A percentile compares a stretch with the other conserved stretches of the same genome.
Evolutionary conservation across 768 basidiomycete genomes (phyloP).

Genomic region (Hirschioporus abietinus): DNA sequence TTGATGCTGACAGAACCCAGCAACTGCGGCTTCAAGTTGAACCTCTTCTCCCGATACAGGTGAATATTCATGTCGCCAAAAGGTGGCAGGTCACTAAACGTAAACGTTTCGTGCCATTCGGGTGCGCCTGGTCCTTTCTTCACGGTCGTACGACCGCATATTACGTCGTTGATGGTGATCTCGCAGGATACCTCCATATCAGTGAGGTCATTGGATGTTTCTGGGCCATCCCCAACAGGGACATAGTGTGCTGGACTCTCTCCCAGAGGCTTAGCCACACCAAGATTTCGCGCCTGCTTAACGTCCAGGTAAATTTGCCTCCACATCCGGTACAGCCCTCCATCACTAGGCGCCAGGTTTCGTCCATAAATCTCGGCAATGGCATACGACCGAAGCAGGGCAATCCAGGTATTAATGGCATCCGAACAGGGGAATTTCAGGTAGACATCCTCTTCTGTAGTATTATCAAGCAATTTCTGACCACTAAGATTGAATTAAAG

Average conservation of each 20-base stretch:
- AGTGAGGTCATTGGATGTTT: slow-evolving; percentile 41
- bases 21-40: slow-evolving; percentile 41
- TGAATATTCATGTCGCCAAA: slow-evolving; percentile 66
- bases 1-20: slow-evolving; percentile 63
- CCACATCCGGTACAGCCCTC: slow-evolving; percentile 85
- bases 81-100: slow-evolving; percentile 70
- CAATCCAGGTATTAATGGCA: slow-evolving; percentile 67
- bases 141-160: slow-evolving; percentile 70
- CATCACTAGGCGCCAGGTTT: slow-evolving; percentile 47
- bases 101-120: slow-evolving; percentile 82
- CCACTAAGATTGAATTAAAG: slow-evolving; percentile 32
- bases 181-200: slow-evolving; percentile 78
- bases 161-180: slow-evolving; percentile 59
- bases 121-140: slow-evolving; percentile 61
- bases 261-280: slow-evolving; percentile 39
- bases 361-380: slow-evolving; percentile 74
- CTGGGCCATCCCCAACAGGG: slow-evolving; percentile 13
- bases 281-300: slow-evolving; percentile 70
- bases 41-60: slow-evolving; percentile 65
- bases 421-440: slow-evolving; percentile 65
- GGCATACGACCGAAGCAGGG: slow-evolving; percentile 76
- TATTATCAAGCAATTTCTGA: slow-evolving; percentile 52
- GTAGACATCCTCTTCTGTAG: slow-evolving; percentile 61
- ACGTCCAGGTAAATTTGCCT: slow-evolving; percentile 72
- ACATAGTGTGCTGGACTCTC: slow-evolving; percentile 4